Percentiles rank a stretch among this genome's conserved stretches.
Conservation (phyloP, 495 filamentous ascomycete species). For the Hypomontagnella submonticulosa region DNA sequence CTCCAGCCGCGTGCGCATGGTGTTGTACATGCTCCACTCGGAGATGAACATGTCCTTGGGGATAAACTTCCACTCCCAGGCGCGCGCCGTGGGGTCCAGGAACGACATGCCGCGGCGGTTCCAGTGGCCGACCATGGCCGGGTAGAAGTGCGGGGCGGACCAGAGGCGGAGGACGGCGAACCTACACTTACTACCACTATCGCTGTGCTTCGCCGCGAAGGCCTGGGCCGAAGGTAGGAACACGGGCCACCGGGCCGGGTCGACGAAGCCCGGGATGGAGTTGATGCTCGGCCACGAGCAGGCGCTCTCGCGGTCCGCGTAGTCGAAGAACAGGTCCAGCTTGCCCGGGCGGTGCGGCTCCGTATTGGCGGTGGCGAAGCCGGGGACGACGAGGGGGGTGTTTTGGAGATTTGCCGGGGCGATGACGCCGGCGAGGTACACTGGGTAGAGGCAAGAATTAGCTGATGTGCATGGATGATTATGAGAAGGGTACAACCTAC, state of each 20-base stretch:
- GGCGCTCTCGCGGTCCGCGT: conserved; percentile 32
- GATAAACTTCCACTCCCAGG: conserved; percentile 62
- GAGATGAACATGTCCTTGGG: conserved; percentile 61
- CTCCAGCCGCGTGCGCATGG: conserved; percentile 46
- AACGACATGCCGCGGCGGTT: conserved; percentile 51
- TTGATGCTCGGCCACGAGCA: conserved; percentile 23
- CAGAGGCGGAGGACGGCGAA: conserved; percentile 61
- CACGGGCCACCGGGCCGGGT: conserved; percentile 47
- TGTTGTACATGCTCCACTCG: conserved; percentile 59
- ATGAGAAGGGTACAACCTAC: conserved; percentile 25
- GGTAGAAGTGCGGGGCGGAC: conserved; percentile 64
- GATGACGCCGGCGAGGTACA: conserved; percentile 60
- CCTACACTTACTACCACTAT: conserved; percentile 24
- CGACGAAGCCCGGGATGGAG: conserved; percentile 36
- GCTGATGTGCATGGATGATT: neutral
- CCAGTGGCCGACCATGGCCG: conserved; percentile 55
- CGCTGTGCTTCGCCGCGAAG: conserved; percentile 45
- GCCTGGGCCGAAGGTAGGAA: conserved; percentile 44
- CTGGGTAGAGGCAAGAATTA: conserved; percentile 34
- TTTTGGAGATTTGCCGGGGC: conserved; percentile 43
- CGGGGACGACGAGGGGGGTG: conserved; percentile 41
- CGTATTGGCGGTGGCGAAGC: conserved; percentile 51
- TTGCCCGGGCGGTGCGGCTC: conserved; percentile 51
- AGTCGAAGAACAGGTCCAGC: conserved; percentile 59
- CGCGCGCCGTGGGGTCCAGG: conserved; percentile 52